Evolutionary conservation across 2,329 filamentous ascomycete species (phyloP).

Genomic region (Zymoseptoria passerinii): DNA sequence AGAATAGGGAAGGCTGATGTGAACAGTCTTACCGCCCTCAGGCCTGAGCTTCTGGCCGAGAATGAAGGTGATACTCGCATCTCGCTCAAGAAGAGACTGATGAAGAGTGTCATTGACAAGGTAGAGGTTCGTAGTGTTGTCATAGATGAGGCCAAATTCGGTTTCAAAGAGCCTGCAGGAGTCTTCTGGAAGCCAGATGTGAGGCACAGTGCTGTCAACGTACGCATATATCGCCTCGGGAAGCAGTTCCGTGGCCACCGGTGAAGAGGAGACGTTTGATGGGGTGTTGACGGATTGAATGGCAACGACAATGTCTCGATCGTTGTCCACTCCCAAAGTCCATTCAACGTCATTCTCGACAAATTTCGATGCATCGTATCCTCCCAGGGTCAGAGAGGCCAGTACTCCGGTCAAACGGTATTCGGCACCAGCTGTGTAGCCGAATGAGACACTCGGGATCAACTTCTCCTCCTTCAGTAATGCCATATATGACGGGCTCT

Average conservation of each 20-base stretch:
- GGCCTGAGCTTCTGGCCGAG: slow-evolving; percentile 29
- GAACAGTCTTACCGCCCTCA: slow-evolving; percentile 30
- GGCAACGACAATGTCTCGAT: slow-evolving; percentile 53
- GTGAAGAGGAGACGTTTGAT: slow-evolving; percentile 21
- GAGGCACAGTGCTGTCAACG: slow-evolving; percentile 43
- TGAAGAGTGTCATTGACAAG: slow-evolving; percentile 51
- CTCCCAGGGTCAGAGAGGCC: slow-evolving; percentile 55
- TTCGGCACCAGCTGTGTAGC: slow-evolving; percentile 66
- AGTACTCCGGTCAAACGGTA: slow-evolving; percentile 45
- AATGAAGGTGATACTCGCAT: slow-evolving; percentile 39
- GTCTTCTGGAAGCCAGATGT: slow-evolving; percentile 41
- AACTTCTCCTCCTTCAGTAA: slow-evolving; percentile 47
- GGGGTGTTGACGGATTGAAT: slow-evolving; percentile 35
- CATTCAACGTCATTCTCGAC: slow-evolving; percentile 54
- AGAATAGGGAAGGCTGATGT: slow-evolving; percentile 42
- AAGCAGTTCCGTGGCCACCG: slow-evolving; percentile 31
- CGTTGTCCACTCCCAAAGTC: slow-evolving; percentile 47
- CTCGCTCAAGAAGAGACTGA: slow-evolving; percentile 39
- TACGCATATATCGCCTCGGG: slow-evolving; percentile 35
- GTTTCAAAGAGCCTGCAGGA: slow-evolving; percentile 58
- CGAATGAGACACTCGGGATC: slow-evolving; percentile 66
- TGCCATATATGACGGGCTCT: slow-evolving; percentile 46
- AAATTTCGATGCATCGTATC: slow-evolving; percentile 58
- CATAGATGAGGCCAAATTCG: slow-evolving; percentile 57
- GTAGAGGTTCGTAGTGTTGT: slow-evolving; percentile 56